Percentiles rank a stretch among this genome's conserved stretches.
phyloP scores from a whole-genome alignment of 768 basidiomycete species.

The Lactarius evosmus region DNA sequence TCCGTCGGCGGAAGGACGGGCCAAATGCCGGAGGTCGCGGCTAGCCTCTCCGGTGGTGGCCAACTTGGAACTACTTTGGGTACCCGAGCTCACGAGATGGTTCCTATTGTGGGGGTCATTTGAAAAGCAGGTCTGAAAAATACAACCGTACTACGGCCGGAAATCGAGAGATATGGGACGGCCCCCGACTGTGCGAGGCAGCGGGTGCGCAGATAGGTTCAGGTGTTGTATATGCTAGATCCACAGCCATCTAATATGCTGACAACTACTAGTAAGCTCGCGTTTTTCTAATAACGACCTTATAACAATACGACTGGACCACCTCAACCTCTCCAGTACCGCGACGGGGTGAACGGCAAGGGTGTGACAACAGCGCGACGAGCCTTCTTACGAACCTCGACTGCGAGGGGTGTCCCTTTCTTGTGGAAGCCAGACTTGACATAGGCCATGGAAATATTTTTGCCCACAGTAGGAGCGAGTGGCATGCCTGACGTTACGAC shows the following conservation, averaged over 20 bases:
- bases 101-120: too few species aligned
- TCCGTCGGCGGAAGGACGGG: too few species aligned
- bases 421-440: conserved; percentile 79
- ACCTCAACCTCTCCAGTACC: conserved; percentile 66
- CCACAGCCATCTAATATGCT: background rate
- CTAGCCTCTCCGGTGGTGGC: too few species aligned
- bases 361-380: conserved; percentile 68
- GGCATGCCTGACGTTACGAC: conserved; percentile 93
- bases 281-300: background rate
- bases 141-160: too few species aligned
- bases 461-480: conserved; percentile 72
- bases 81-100: too few species aligned
- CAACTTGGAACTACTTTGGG: too few species aligned
- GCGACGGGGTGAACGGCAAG: conserved; percentile 86
- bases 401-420: conserved; percentile 79
- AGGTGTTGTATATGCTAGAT: background rate
- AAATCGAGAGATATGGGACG: too few species aligned
- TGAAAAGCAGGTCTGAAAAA: too few species aligned
- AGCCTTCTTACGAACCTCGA: conserved; percentile 81
- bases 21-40: too few species aligned
- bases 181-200: too few species aligned
- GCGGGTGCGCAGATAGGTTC: too few species aligned
- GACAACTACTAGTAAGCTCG: background rate
- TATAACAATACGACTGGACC: background rate
- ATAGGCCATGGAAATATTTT: conserved; percentile 98